Percentiles rank a stretch among this genome's conserved stretches.
phyloP scores from a whole-genome alignment of 345 rosid species.

The Salix exigua region DNA sequence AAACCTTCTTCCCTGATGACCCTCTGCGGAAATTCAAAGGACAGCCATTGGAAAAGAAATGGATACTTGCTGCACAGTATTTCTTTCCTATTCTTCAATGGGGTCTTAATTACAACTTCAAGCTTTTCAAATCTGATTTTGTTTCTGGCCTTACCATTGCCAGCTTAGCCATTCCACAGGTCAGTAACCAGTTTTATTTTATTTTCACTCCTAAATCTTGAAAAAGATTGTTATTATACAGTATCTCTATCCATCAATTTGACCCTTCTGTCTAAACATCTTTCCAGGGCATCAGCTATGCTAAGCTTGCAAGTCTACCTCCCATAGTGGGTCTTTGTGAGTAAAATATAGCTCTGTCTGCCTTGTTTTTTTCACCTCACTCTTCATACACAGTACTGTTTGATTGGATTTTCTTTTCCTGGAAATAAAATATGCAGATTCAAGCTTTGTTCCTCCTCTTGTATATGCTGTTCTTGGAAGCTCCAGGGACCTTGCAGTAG shows the following conservation, averaged over 20 bases:
- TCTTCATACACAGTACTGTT: not conserved
- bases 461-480: slow-evolving; percentile 92
- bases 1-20: slow-evolving; percentile 93
- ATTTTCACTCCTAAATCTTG: not conserved
- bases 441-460: slow-evolving; percentile 95
- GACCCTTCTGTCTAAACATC: not conserved
- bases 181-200: not conserved
- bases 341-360: slow-evolving; percentile 16
- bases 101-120: slow-evolving; percentile 72
- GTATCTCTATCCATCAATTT: not conserved
- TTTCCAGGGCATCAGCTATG: slow-evolving; percentile 88
- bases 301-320: slow-evolving; percentile 86
- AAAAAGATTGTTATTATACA: not conserved
- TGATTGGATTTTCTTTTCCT: not conserved
- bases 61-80: slow-evolving; percentile 67
- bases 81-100: slow-evolving; percentile 87
- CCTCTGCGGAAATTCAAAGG: slow-evolving; percentile 94
- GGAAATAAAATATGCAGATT: slow-evolving; percentile 42
- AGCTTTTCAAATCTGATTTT: slow-evolving; percentile 75
- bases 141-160: slow-evolving; percentile 95
- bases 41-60: slow-evolving; percentile 44
- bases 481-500: slow-evolving; percentile 92
- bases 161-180: slow-evolving; percentile 98
- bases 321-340: slow-evolving; percentile 93
- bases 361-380: not conserved